phyloP scores from a whole-genome alignment of 306 rosid genomes.

The Castanopsis chinensis region DNA sequence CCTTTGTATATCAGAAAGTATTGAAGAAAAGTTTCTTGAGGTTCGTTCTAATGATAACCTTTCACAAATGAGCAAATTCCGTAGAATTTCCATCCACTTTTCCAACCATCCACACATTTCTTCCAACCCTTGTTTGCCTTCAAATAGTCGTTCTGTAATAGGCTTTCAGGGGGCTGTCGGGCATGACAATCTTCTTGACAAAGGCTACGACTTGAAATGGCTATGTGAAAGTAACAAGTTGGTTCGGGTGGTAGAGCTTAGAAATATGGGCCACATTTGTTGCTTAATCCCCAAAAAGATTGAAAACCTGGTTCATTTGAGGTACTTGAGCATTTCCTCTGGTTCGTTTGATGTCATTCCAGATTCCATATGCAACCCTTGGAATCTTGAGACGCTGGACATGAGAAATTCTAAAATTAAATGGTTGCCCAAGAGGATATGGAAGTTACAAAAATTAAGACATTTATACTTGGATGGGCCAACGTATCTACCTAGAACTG shows the following conservation, averaged over 20 bases:
- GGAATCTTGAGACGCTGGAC: background rate
- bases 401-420: background rate
- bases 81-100: background rate
- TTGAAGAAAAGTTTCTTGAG: background rate
- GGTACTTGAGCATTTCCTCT: background rate
- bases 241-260: too few relatives aligned
- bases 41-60: background rate
- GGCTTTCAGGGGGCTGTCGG: rapidly evolving
- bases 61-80: background rate
- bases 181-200: rapidly evolving
- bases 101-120: background rate
- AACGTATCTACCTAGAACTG: too few relatives aligned
- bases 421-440: background rate
- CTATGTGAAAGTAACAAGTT: too few relatives aligned
- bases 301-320: too few relatives aligned
- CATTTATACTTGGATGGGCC: background rate
- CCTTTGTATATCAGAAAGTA: background rate
- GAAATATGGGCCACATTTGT: too few relatives aligned
- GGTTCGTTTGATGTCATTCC: rapidly evolving
- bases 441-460: background rate
- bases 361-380: too few relatives aligned
- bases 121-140: background rate
- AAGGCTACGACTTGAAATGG: too few relatives aligned
- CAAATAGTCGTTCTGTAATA: background rate
- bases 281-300: too few relatives aligned